Base-by-base conservation (phyloP, 2,329 filamentous ascomycete species). In the Teratosphaeria epicoccoides region DNA sequence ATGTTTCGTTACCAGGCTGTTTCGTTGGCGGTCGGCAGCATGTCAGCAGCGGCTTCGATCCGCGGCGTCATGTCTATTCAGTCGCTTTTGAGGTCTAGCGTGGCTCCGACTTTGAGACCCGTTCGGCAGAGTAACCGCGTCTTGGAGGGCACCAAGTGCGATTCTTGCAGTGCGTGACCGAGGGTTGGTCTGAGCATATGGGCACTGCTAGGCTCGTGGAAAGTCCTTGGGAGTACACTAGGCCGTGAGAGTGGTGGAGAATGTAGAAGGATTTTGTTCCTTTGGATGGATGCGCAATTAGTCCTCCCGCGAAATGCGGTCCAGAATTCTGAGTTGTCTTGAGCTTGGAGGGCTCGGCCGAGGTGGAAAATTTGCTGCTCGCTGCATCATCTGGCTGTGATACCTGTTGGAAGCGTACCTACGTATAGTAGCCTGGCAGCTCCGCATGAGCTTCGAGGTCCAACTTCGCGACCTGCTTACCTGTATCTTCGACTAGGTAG, bases 11-110 rank as follows among this genome's bases (percentile, higher is more conserved):
- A 82, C 70, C 83, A 84, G 1, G 76, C 80, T 2, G 83, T 74
- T 62, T 87, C 84, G 29, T 85, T 81, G 0, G 68, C 69, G 1
- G 73, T 70, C 0, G 76, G 69, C 1, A 87, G 60, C 46, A 82
- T 75, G 0, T 76, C 69, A 0, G 72, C 60, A 0, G 65, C 61
- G 0, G 78, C 73, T 22, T 71, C 71, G 1, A 73, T 66, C 0
- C 70, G 70, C 0, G 84, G 84, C 0, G 84, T 87, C 2, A 87
- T 83, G 52, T 87, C 76, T 11, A 87, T 70, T 84, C 84, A 87
- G 59, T 70, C 73, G 6, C 74, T 72, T 11, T 75, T 79, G 0
- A 76, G 73, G 6, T 82, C 78, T 29, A 86, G 68, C 1, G 86
- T 65, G 0, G 82, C 78, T 62, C 84, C 84, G 24, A 82, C 69